A percentile compares a stretch with the other conserved stretches of the same genome.
phyloP scores from a whole-genome alignment of 495 filamentous ascomycete genomes.

The Neurospora sp. region DNA sequence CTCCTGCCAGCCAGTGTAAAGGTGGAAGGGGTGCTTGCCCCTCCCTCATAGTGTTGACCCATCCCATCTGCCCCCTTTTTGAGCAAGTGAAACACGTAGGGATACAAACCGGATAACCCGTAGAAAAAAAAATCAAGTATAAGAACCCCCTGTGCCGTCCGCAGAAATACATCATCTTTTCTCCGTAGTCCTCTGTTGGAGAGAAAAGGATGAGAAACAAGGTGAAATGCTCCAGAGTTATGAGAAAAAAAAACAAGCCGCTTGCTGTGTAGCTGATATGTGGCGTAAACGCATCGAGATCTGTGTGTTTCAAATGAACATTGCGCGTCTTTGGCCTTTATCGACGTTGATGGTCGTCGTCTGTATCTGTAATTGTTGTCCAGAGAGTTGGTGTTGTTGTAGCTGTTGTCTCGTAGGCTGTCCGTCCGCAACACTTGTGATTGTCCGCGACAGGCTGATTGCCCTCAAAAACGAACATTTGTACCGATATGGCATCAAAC shows the following conservation, averaged over 20 bases:
- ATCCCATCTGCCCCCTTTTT: neutral
- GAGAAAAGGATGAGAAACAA: neutral
- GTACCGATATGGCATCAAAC: neutral
- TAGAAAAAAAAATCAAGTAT: neutral
- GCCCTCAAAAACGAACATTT: neutral
- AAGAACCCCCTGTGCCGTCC: neutral
- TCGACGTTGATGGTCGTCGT: neutral
- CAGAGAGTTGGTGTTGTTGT: neutral
- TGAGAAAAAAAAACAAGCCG: neutral
- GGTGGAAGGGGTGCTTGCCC: neutral
- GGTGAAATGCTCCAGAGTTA: neutral
- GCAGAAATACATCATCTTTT: neutral
- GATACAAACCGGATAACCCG: neutral
- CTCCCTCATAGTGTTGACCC: neutral
- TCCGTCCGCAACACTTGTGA: neutral
- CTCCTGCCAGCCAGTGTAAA: neutral
- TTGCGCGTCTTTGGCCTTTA: neutral
- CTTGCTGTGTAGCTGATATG: neutral
- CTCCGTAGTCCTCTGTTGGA: neutral
- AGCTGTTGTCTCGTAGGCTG: neutral
- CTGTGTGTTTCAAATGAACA: neutral
- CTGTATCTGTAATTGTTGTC: neutral
- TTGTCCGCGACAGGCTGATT: neutral
- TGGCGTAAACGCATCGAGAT: neutral
- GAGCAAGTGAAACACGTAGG: neutral